phyloP scores from a whole-genome alignment of 768 basidiomycete genomes.

The Atractiella rhizophila region DNA sequence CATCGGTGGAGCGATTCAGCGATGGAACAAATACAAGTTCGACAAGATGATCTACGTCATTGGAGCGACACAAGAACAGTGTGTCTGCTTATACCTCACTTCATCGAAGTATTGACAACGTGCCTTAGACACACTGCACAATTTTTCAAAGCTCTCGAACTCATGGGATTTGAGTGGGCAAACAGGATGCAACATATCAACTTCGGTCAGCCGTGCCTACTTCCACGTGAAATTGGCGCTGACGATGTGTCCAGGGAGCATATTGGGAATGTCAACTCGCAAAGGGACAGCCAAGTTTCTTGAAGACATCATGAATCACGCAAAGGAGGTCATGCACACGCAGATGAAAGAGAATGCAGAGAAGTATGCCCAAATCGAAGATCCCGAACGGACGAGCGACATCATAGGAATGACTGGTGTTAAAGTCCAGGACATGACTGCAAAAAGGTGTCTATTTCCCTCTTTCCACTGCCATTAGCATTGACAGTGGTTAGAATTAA shows the following conservation, averaged over 20 bases:
- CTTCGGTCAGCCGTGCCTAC: too few species aligned
- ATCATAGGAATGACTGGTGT: slow-evolving; percentile 86
- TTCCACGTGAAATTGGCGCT: too few species aligned
- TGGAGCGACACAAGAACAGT: background rate
- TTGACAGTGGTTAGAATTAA: slow-evolving; percentile 37
- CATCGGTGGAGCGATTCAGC: slow-evolving; percentile 75
- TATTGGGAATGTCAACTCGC: slow-evolving; percentile 65
- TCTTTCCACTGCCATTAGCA: background rate
- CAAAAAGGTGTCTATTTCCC: background rate
- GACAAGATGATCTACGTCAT: slow-evolving; percentile 52
- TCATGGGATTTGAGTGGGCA: slow-evolving; percentile 79
- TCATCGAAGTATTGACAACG: too few species aligned
- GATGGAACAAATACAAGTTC: slow-evolving; percentile 71
- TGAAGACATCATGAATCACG: slow-evolving; percentile 57
- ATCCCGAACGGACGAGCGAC: slow-evolving; percentile 49
- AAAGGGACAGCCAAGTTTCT: slow-evolving; percentile 63
- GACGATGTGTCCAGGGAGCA: slow-evolving; percentile 30
- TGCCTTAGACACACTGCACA: slow-evolving; percentile 41
- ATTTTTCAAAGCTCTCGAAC: slow-evolving; percentile 72
- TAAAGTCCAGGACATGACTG: slow-evolving; percentile 44
- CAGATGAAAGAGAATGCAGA: slow-evolving; percentile 87
- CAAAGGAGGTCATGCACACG: slow-evolving; percentile 70
- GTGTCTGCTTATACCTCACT: background rate
- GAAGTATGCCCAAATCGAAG: slow-evolving; percentile 65
- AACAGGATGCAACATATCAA: slow-evolving; percentile 60